These are phyloP conservation scores for Kwoniella sp. DNA, from an alignment of 768 basidiomycete genomes.

Conservation along the genomic window DNA sequence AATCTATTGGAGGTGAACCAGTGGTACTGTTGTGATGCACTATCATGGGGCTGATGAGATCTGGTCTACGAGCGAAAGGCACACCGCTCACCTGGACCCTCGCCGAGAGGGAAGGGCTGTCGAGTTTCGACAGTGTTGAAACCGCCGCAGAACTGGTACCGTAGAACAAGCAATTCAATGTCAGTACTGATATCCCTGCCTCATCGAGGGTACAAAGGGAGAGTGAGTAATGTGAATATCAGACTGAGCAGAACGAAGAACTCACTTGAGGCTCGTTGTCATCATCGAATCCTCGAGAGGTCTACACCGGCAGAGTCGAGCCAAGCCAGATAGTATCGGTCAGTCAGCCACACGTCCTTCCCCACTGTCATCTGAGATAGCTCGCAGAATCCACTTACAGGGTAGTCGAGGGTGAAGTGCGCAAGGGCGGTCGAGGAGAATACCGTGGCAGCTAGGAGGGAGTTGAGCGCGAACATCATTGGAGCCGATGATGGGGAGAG, in stretches of 20 bases:
- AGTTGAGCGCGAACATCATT: slow-evolving; percentile 12
- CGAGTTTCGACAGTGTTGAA: slow-evolving; percentile 63
- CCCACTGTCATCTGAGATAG: no score
- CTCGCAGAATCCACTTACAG: slow-evolving; percentile 58
- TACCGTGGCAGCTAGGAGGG: slow-evolving; percentile 56
- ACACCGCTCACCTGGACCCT: slow-evolving; percentile 65
- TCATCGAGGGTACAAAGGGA: no score
- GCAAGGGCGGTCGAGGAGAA: slow-evolving; percentile 61
- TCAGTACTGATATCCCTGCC: not conserved
- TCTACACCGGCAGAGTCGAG: slow-evolving; percentile 15
- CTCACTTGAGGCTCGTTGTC: slow-evolving; percentile 41
- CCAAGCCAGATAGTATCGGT: no score
- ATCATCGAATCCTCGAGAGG: slow-evolving; percentile 73
- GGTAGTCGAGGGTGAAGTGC: slow-evolving; percentile 81
- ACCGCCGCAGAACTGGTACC: slow-evolving; percentile 68
- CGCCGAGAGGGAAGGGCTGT: slow-evolving; percentile 68
- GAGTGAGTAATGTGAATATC: no score
- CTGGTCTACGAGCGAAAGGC: not conserved
- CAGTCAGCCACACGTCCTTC: no score
- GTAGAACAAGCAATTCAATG: slow-evolving; percentile 53
- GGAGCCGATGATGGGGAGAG: no score
- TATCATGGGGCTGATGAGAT: not conserved
- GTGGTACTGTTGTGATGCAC: no score
- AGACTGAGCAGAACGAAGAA: slow-evolving; percentile 38
- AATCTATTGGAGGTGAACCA: no score